Evolutionary conservation across 148 eudicot species (phyloP).

Genomic region (Chenopodium quinoa): DNA sequence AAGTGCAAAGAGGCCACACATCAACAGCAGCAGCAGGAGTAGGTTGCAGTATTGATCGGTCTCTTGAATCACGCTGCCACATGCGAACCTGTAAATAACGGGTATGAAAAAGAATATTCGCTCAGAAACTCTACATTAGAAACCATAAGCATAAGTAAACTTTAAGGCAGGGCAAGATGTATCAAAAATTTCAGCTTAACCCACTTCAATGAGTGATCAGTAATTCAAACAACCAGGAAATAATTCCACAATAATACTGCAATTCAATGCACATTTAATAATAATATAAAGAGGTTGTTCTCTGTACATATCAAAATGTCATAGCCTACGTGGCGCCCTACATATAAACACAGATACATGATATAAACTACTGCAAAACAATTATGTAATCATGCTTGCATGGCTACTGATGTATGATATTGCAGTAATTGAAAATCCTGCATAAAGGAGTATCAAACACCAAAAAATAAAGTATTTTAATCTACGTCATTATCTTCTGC

Average conservation of each 20-base stretch:
- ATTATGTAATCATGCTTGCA: neutral
- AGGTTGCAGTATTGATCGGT: conserved; percentile 80
- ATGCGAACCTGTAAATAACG: conserved; percentile 57
- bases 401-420: neutral
- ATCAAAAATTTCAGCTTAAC: neutral
- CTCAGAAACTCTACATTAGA: neutral
- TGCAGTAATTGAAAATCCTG: neutral
- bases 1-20: conserved; percentile 39
- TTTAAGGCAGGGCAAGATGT: neutral
- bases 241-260: neutral
- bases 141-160: neutral
- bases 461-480: too few species aligned
- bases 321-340: neutral
- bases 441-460: neutral
- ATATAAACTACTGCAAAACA: neutral
- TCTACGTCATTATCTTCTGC: neutral
- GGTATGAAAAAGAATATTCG: neutral
- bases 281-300: neutral
- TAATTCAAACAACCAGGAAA: neutral
- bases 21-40: conserved; percentile 91
- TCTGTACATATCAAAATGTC: neutral
- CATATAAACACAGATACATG: neutral
- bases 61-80: conserved; percentile 88
- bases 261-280: neutral
- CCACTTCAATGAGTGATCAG: neutral